Evolutionary conservation across 495 filamentous ascomycete species (phyloP).

Genomic region (Lepraria neglecta): DNA sequence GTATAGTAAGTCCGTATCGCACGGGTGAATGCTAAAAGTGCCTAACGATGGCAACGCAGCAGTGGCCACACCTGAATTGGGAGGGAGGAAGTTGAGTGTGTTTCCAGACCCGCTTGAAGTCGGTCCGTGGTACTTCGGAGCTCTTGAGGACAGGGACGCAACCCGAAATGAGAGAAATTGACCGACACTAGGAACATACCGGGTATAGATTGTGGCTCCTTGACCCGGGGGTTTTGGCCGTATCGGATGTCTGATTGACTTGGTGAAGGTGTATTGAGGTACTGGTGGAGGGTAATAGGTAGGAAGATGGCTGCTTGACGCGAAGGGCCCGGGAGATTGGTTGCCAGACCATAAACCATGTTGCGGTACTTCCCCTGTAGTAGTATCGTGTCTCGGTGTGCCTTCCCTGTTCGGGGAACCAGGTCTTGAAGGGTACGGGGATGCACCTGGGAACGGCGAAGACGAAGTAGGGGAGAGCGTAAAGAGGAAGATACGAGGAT

Average conservation of each 20-base stretch:
- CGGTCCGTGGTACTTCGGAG: constrained; percentile 30
- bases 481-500: constrained; percentile 81
- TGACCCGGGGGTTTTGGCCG: constrained; percentile 83
- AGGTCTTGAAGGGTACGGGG: constrained; percentile 49
- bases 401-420: constrained; percentile 54
- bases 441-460: constrained; percentile 53
- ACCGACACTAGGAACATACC: constrained; percentile 71
- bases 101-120: constrained; percentile 26
- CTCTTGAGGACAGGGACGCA: constrained; percentile 42
- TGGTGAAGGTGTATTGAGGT: constrained; percentile 71
- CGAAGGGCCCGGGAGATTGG: constrained; percentile 57
- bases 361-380: constrained; percentile 29
- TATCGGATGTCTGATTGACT: constrained; percentile 76
- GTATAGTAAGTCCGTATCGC: constrained; percentile 71
- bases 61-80: constrained; percentile 30
- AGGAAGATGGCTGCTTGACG: constrained; percentile 71
- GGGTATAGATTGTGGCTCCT: constrained; percentile 82
- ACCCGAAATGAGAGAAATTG: constrained; percentile 88
- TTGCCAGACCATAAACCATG: constrained; percentile 34
- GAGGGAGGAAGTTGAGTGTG: constrained; percentile 29
- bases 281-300: constrained; percentile 86
- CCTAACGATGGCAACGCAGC: constrained; percentile 32
- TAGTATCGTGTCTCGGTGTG: constrained; percentile 30
- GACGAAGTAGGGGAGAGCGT: constrained; percentile 58
- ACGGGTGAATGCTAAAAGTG: constrained; percentile 36